These are phyloP conservation scores for Trypanosoma vivax DNA, from an alignment of 208 protist species.

Conservation along the genomic window DNA sequence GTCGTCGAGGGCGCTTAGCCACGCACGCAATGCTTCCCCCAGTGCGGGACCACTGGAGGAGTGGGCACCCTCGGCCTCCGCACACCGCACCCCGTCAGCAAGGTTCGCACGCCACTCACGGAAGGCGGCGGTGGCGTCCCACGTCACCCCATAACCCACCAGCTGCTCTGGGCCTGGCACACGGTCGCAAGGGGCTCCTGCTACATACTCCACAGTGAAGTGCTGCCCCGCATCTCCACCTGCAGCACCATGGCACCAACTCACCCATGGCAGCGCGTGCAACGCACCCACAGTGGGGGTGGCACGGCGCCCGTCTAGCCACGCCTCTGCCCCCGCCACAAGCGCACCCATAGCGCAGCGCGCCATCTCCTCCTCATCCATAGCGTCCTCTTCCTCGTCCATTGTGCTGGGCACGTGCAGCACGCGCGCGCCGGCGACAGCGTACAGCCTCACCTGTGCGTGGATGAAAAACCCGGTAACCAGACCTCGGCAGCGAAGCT, in stretches of 20 bases:
- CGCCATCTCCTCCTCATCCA: slow-evolving; percentile 13
- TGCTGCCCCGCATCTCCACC: neutral
- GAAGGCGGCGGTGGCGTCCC: slow-evolving; percentile 7
- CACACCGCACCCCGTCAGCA: neutral
- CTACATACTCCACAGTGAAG: slow-evolving; percentile 17
- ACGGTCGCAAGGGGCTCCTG: slow-evolving; percentile 1
- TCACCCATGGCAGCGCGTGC: slow-evolving; percentile 10
- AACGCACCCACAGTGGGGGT: neutral
- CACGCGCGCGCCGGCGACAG: neutral
- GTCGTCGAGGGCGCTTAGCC: slow-evolving; percentile 1
- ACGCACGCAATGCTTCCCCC: neutral
- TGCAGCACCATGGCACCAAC: slow-evolving; percentile 3
- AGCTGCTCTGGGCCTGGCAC: no score
- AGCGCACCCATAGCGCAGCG: slow-evolving; percentile 11
- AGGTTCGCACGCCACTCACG: slow-evolving; percentile 15
- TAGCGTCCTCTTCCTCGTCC: neutral
- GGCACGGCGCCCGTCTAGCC: neutral
- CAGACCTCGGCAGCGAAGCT: slow-evolving; percentile 7
- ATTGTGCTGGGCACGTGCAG: neutral
- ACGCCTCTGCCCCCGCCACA: slow-evolving; percentile 1
- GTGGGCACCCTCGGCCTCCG: neutral
- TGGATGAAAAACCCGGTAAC: slow-evolving; percentile 11
- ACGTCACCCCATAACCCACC: slow-evolving; percentile 3
- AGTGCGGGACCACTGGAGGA: neutral
- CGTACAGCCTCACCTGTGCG: slow-evolving; percentile 3